Base-by-base conservation (phyloP, 73 alveolate genomes). In the Paramecium sexaurelia region DNA sequence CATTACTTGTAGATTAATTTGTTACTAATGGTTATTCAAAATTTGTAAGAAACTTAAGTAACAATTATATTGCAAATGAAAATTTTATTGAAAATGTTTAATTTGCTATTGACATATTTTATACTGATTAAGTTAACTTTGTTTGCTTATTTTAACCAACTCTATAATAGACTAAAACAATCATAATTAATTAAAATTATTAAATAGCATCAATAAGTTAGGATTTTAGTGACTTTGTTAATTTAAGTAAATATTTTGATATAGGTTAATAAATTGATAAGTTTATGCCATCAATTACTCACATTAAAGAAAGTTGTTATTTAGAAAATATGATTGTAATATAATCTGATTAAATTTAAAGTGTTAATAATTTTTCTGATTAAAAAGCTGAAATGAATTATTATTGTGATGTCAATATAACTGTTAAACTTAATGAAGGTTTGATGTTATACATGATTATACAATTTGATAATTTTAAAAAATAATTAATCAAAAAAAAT, bases 121-220 rank as follows among this genome's bases (percentile, higher is more conserved):
- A 35, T 71, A 35, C 61, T 15, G 43, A 71, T 17, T 3, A 71
- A 71, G 56, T 71, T 11, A 20, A 71, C 19, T 71, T 71, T 29
- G 13, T 71, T 71, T 71, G 86, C 26, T 36, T 71, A 20, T 71
- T 71, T 7, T 22, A 71, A 37, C 86, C 86, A 0, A 35, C 86
- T 11, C 32, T 71, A 3, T 27, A 11, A 15, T 26, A 61, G 3
- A 61, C 39, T 6, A 61, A 61, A 61, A 61, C 83, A 61, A 24
- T 61, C 3, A 61, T 61, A 13, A 32, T 61, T 10, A 26, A 61
- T 61, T 15, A 61, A 26, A 11, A 61, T 2, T 61, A 61, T 61
- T 26, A 61, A 32, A 61, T 61, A 26, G 26, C 47, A 13, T 61
- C 83, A 10, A 61, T 61, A 10, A 61, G 83, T 61, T 32, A 5